Evolutionary conservation across 768 basidiomycete species (phyloP), one percentile per base, ranked within the genome.

Genomic region (Lepiota subincarnata): DNA sequence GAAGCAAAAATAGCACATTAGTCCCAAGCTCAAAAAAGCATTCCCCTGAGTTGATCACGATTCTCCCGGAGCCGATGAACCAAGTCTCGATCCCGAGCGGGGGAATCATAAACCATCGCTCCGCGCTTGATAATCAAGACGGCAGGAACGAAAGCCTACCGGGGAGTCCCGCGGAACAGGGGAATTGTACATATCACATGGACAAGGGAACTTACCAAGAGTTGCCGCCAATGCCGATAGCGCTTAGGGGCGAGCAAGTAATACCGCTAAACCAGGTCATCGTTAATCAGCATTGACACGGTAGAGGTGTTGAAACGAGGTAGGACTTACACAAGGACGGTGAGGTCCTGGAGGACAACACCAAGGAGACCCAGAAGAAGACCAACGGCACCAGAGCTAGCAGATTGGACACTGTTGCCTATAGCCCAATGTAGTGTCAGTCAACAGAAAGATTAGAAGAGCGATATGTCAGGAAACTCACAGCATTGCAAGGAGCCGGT

Each of bases 301-400:
- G 43, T 39, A 36, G 39, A 26, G 11, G 31, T 13, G 19, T 38
- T 40, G 5, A 14, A 50, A 24, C 24, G 26, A 7, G 41, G 10
- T 39, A 34, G 37, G 36, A 61, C 59, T 19, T 62, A 62, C 65
- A 68, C 61, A 58, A 66, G 64, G 31, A 57, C 64, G 37, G 60
- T 65, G 50, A 68, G 16, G 35, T 55, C 50, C 1, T 39, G 11
- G 31, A 70, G 55, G 48, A 64, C 63, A 46, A 72, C 58, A 36
- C 66, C 67, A 41, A 72, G 65, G 47, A 71, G 66, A 36, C 64
- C 67, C 13, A 68, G 50, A 44, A 70, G 51, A 12, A 58, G 19
- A 16, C 58, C 50, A 43, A 59, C 62, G 18, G 50, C 22, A 37
- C 46, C 39, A 47, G 59, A 58, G 51, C 45, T 54, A 11, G 66